Evolutionary conservation across 352 stramenopile genomes (phyloP), one percentile per base, ranked within the genome.

Genomic region (Globisporangium parvum): DNA sequence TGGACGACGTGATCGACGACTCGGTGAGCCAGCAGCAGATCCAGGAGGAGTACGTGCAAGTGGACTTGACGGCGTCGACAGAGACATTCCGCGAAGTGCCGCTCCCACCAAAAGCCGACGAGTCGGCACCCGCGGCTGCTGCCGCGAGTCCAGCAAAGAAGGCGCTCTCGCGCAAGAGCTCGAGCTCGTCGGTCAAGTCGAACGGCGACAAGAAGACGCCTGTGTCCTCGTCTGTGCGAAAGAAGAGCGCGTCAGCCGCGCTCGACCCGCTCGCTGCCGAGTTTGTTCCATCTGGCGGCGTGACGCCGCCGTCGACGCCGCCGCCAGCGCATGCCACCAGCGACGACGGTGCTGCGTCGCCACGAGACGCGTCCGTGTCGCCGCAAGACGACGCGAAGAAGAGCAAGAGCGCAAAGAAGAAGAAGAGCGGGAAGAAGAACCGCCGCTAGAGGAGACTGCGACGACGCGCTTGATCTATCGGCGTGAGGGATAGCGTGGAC

Each of bases 341-440:
- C 40, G 65, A 67, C 23, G 59, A 47, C 14, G 48, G 61, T 1
- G 2, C 51, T 0, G 60, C 53, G 12, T 57, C 63, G 53, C 31
- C 31, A 24, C 28, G 37, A 53, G 67, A 71, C 24, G 59, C 46
- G 5, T 40, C 66, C 0, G 18, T 46, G 2, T 68, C 65, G 26
- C 61, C 65, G 51, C 48, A 51, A 3, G 47, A 62, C 21, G 62
- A 39, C 23, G 53, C 59, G 3, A 26, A 76, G 68, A 76, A 69
- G 54, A 65, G 51, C 41, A 90, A 90, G 65, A 56, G 56, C 61
- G 77, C 70, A 59, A 84, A 73, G 69, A 88, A 86, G 63, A 76
- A 71, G 62, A 80, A 78, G 54, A 56, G 65, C 60, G 74, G 82
- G 67, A 87, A 87, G 67, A 78, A 84, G 66, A 87, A 87, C 65